Base-by-base conservation (phyloP, 1,284 basidiomycete species). In the Puccinia sorghi region DNA sequence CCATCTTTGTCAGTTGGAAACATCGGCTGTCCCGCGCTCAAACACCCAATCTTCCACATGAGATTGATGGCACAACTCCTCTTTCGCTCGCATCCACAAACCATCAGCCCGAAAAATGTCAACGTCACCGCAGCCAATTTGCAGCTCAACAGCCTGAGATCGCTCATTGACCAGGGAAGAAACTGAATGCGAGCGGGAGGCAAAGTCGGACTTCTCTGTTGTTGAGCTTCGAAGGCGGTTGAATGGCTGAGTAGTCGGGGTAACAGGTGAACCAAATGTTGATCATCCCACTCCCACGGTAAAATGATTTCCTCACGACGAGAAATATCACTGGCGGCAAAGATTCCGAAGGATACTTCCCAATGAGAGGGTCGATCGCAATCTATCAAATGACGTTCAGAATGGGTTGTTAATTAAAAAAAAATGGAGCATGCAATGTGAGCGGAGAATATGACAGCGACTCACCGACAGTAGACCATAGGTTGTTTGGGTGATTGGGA, bases 241-340 rank as follows among this genome's bases (percentile, higher is more conserved):
- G 74, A 76, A 59, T 76, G 74, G 37, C 66, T 76, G 50, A 79
- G 52, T 67, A 93, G 85, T 20, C 89, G 89, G 4, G 91, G 92
- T 0, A 97, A 86, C 70, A 89, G 86, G 84, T 97, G 95, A 0
- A 97, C 90, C 0, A 92, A 90, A 83, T 94, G 92, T 6, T 90
- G 89, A 82, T 97, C 94, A 82, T 97, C 94, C 95, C 94, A 97
- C 84, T 97, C 94, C 94, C 95, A 98, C 0, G 91, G 92, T 0
- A 97, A 85, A 0, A 95, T 90, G 54, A 98, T 89, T 85, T 98
- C 96, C 82, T 96, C 93, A 70, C 91, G 88, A 50, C 89, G 89
- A 80, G 88, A 88, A 80, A 97, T 87, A 81, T 93, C 91, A 20
- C 89, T 86, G 22, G 91, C 84, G 0, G 94, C 93, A 82, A 96